Percentiles rank a stretch among this genome's conserved stretches.
These are phyloP conservation scores for Pleurotus sapidus DNA, from an alignment of 768 basidiomycete genomes.

Conservation along the genomic window DNA sequence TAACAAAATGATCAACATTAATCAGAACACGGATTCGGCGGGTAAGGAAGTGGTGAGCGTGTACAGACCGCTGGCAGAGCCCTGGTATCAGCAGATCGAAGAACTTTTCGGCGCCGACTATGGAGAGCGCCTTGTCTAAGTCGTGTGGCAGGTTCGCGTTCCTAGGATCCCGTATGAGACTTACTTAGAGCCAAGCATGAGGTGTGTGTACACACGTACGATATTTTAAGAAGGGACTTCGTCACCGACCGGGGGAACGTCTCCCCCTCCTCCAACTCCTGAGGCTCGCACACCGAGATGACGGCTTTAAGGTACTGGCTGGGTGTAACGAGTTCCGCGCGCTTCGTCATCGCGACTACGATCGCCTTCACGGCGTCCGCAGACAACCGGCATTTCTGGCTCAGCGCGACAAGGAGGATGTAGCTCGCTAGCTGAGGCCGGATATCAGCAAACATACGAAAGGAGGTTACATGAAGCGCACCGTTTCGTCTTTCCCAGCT, in stretches of 20 bases:
- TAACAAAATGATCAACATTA: too few relatives aligned
- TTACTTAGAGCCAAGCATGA: too few relatives aligned
- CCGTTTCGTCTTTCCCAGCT: slow-evolving; percentile 51
- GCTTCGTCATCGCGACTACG: slow-evolving; percentile 48
- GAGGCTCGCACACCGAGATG: slow-evolving; percentile 62
- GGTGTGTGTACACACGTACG: slow-evolving; percentile 34
- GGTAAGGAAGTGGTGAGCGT: too few relatives aligned
- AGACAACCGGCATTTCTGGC: slow-evolving; percentile 61
- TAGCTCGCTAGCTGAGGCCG: slow-evolving; percentile 63
- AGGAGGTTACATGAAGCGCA: slow-evolving; percentile 28
- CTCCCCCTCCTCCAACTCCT: slow-evolving; percentile 44
- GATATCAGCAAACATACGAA: neutral
- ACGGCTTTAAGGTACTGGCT: slow-evolving; percentile 64
- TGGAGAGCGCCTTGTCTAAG: slow-evolving; percentile 11
- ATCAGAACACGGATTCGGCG: neutral
- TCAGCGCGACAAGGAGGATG: slow-evolving; percentile 67
- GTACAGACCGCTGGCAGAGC: slow-evolving; percentile 4
- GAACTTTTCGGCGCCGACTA: slow-evolving; percentile 21
- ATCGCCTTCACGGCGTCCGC: slow-evolving; percentile 59
- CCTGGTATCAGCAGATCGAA: slow-evolving; percentile 24
- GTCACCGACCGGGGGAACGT: slow-evolving; percentile 38
- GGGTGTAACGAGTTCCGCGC: slow-evolving; percentile 44
- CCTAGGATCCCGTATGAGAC: too few relatives aligned
- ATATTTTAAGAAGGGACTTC: slow-evolving; percentile 40
- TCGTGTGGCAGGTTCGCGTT: slow-evolving; percentile 6